Evolutionary conservation across 257 asterid genomes (phyloP).

Genomic region (Nicotiana tabacum): DNA sequence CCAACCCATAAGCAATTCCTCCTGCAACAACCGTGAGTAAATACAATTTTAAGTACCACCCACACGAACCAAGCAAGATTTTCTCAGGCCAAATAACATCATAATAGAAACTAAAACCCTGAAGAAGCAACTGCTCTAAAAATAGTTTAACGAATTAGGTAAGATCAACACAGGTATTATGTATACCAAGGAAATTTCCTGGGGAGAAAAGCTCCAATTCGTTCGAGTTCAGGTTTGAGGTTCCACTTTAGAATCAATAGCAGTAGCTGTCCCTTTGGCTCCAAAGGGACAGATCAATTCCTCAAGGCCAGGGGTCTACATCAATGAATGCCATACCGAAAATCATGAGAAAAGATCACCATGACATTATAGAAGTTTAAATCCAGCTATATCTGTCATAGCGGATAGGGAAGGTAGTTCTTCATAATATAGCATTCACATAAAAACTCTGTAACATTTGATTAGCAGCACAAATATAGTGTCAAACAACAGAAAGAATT

Average conservation of each 20-base stretch:
- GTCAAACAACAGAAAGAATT: background rate
- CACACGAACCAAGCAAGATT: background rate
- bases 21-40: constrained; percentile 34
- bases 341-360: too few species aligned
- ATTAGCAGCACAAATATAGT: background rate
- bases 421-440: background rate
- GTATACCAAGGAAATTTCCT: background rate
- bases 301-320: background rate
- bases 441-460: background rate
- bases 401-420: background rate
- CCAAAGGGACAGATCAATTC: background rate
- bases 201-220: background rate
- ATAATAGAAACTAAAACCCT: background rate
- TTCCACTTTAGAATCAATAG: background rate
- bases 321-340: too few species aligned
- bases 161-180: background rate
- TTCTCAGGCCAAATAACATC: background rate
- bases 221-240: background rate
- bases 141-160: background rate
- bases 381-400: background rate
- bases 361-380: background rate
- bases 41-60: background rate
- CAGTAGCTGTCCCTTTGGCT: background rate
- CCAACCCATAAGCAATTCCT: constrained; percentile 91
- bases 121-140: background rate